phyloP scores from a whole-genome alignment of 768 basidiomycete genomes.

The Tricholoma bakamatsutake region DNA sequence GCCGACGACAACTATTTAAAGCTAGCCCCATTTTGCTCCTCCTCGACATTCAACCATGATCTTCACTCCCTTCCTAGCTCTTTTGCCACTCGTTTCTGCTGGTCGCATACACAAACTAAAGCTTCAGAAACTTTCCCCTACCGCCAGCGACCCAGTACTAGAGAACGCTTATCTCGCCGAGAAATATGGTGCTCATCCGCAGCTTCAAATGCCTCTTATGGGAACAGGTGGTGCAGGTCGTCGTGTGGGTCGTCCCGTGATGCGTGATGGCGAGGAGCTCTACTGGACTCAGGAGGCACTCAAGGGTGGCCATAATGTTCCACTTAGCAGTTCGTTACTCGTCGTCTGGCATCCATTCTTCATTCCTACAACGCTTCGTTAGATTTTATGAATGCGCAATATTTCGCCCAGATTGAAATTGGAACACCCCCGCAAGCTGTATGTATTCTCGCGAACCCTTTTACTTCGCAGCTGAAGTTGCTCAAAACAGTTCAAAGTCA shows the following conservation, averaged over 20 bases:
- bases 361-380: conserved; percentile 4
- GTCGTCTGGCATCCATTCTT: not conserved
- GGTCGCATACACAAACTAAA: conserved; percentile 77
- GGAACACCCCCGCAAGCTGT: conserved; percentile 82
- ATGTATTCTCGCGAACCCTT: conserved; percentile 20
- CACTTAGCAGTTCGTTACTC: conserved; percentile 73
- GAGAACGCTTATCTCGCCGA: conserved; percentile 85
- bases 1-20: too few species aligned
- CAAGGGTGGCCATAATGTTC: conserved; percentile 80
- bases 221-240: conserved; percentile 74
- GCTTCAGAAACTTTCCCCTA: conserved; percentile 75
- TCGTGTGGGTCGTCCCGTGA: conserved; percentile 34
- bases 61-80: conserved; percentile 28
- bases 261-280: conserved; percentile 48
- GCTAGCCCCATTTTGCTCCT: not conserved
- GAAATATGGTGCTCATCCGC: conserved; percentile 72
- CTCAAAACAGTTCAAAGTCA: conserved; percentile 73
- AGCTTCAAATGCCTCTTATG: conserved; percentile 51
- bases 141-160: conserved; percentile 54
- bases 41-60: conserved; percentile 36
- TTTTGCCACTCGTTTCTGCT: conserved; percentile 48
- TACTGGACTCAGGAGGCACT: conserved; percentile 78
- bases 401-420: conserved; percentile 81
- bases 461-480: not conserved
- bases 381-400: conserved; percentile 99